Percentiles rank a stretch among this genome's conserved stretches.
Conservation (phyloP, 2,329 filamentous ascomycete species). For the Phoma sp. region DNA sequence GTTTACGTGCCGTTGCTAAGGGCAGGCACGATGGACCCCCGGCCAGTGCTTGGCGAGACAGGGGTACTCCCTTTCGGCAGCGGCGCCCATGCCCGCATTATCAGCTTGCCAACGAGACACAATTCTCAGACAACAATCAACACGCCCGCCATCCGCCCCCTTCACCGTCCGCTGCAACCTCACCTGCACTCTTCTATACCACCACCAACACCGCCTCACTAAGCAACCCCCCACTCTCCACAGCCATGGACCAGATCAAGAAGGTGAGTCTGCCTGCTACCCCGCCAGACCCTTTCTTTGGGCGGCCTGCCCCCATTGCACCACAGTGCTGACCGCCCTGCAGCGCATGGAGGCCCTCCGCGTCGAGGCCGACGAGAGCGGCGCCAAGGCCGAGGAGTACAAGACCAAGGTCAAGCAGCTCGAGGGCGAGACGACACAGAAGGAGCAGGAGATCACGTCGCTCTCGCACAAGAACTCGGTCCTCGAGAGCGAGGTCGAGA, state of each 20-base stretch:
- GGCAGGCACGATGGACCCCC: constrained; percentile 7
- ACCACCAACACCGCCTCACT: constrained; percentile 7
- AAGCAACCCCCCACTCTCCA: constrained; percentile 17
- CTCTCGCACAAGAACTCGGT: constrained; percentile 94
- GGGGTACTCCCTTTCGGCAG: constrained; percentile 27
- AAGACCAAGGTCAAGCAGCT: constrained; percentile 84
- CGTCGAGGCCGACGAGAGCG: constrained; percentile 87
- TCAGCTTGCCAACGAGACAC: constrained; percentile 26
- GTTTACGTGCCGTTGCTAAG: constrained; percentile 44
- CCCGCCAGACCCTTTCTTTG: constrained; percentile 40
- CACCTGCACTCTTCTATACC: constrained; percentile 7
- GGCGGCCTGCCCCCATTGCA: constrained; percentile 5
- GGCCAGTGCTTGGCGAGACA: constrained; percentile 20
- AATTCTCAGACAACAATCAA: constrained; percentile 34
- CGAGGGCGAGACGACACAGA: constrained; percentile 92
- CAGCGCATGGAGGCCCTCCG: constrained; percentile 97
- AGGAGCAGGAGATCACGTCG: constrained; percentile 98
- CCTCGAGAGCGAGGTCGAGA: constrained; percentile 89
- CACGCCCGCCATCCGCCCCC: constrained; percentile 13
- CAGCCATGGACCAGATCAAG: constrained; percentile 84
- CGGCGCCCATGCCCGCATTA: constrained; percentile 36
- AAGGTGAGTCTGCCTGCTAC: constrained; percentile 68
- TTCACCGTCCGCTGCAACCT: constrained; percentile 15
- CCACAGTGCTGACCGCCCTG: constrained; percentile 30
- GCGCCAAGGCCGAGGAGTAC: constrained; percentile 83